phyloP scores from a whole-genome alignment of 345 rosid genomes.

The Eucalyptus polyanthemos region DNA sequence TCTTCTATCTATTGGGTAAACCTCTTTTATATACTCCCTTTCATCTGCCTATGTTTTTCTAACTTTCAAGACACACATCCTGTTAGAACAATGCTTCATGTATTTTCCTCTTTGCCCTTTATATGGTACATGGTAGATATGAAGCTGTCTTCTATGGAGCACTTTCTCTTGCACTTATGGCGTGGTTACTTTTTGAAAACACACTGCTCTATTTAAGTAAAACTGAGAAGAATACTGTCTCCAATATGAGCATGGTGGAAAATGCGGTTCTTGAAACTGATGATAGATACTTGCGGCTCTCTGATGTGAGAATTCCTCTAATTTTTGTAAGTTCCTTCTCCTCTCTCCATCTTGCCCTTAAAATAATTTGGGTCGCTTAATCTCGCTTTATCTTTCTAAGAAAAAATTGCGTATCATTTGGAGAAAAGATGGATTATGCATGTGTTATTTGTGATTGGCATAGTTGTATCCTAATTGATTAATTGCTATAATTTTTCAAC shows the following conservation, averaged over 20 bases:
- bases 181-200: slow-evolving; percentile 84
- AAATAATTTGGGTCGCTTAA: not conserved
- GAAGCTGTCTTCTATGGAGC: slow-evolving; percentile 95
- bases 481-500: not conserved
- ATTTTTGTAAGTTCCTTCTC: slow-evolving; percentile 51
- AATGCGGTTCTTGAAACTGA: slow-evolving; percentile 27
- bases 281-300: slow-evolving; percentile 66
- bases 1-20: slow-evolving; percentile 86
- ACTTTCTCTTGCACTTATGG: slow-evolving; percentile 64
- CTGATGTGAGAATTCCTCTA: slow-evolving; percentile 82
- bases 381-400: not conserved
- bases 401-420: not conserved
- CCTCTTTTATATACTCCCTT: not conserved
- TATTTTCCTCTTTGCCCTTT: not conserved
- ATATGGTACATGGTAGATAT: slow-evolving; percentile 37
- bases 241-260: slow-evolving; percentile 21
- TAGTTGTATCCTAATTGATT: not conserved
- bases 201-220: slow-evolving; percentile 34
- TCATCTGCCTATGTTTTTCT: not conserved
- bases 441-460: not conserved
- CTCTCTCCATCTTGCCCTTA: not conserved
- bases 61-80: not conserved
- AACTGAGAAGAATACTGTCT: slow-evolving; percentile 19
- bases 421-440: not conserved
- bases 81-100: not conserved